Evolutionary conservation across 2,329 filamentous ascomycete species (phyloP).

Genomic region (Cercospora zeina): DNA sequence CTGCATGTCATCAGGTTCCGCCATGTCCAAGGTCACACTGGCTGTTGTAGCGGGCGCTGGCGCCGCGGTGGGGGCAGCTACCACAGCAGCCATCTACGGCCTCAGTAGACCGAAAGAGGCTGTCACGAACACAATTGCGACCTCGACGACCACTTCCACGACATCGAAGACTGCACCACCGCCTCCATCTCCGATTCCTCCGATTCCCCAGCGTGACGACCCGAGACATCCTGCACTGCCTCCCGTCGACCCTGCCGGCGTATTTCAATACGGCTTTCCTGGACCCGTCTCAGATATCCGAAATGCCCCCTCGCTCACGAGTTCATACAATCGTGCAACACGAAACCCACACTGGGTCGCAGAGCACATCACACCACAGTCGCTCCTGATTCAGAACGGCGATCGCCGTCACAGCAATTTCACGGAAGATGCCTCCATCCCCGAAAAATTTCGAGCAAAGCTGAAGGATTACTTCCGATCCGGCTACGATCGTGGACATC

Average conservation of each 20-base stretch:
- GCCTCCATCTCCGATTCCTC: conserved; percentile 34
- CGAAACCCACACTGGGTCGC: conserved; percentile 89
- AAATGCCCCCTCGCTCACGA: conserved; percentile 72
- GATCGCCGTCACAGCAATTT: conserved; percentile 85
- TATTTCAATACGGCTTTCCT: conserved; percentile 71
- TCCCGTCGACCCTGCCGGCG: conserved; percentile 52
- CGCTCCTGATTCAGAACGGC: conserved; percentile 70
- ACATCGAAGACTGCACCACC: conserved; percentile 33
- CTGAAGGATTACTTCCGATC: conserved; percentile 93
- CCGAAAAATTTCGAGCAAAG: conserved; percentile 82
- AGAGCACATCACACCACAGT: conserved; percentile 92
- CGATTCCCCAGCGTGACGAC: conserved; percentile 29
- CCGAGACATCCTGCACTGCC: conserved; percentile 31
- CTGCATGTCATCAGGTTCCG: conserved; percentile 13
- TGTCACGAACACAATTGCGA: conserved; percentile 35
- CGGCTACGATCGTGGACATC: conserved; percentile 93
- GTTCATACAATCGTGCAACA: conserved; percentile 83
- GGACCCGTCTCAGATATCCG: conserved; percentile 85
- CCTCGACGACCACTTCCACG: conserved; percentile 41
- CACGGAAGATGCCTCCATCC: conserved; percentile 75
- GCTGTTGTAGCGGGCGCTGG: conserved; percentile 52
- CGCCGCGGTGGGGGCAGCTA: conserved; percentile 52
- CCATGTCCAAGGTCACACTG: conserved; percentile 55
- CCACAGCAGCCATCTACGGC: conserved; percentile 51
- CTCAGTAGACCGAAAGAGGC: conserved; percentile 35